Base-by-base conservation (phyloP, 768 basidiomycete species). In the Suillus weaverae region DNA sequence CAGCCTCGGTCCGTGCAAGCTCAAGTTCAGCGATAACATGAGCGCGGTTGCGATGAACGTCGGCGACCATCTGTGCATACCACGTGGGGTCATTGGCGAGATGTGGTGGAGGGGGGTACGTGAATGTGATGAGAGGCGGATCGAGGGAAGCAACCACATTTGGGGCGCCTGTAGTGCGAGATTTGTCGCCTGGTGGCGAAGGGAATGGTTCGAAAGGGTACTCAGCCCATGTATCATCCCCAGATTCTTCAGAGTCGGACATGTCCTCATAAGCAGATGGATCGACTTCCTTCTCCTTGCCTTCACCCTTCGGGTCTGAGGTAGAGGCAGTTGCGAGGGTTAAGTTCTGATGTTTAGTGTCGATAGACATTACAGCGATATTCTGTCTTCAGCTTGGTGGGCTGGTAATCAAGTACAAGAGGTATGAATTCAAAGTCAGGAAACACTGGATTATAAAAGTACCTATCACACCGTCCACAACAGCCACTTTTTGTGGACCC, bases 161-260 rank as follows among this genome's bases (percentile, higher is more conserved):
- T 48, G 54, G 33, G 60, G 38, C 13, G 38, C 4, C 39, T 38
- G 35, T 44, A 60, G 18, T 46, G 54, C 14, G 56, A 54, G 8
- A 63, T 67, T 48, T 64, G 10, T 75, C 72, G 0, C 1, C 20
- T 26, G 74, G 74, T 11, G 75, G 75, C 4, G 66, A 50, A 35
- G 74, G 74, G 39, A 76, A 76, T 5, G 30, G 69, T 26, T 75
- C 74, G 32, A 75, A 61, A 18, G 74, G 75, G 72, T 70, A 76
- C 64, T 66, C 62, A 44, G 59, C 63, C 48, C 16, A 14, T 5
- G 66, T 4, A n/a, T 63, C 64, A 44, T 50, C 38, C 8, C 36
- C 16, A 30, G 3, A 62, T 41, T 20, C 39, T 16, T 53, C 32
- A 36, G 1, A n/a, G 38, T 66, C 22, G 39, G 41, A 44, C 4